Base-by-base conservation (phyloP, 495 filamentous ascomycete genomes). In the Penicillium desertorum region DNA sequence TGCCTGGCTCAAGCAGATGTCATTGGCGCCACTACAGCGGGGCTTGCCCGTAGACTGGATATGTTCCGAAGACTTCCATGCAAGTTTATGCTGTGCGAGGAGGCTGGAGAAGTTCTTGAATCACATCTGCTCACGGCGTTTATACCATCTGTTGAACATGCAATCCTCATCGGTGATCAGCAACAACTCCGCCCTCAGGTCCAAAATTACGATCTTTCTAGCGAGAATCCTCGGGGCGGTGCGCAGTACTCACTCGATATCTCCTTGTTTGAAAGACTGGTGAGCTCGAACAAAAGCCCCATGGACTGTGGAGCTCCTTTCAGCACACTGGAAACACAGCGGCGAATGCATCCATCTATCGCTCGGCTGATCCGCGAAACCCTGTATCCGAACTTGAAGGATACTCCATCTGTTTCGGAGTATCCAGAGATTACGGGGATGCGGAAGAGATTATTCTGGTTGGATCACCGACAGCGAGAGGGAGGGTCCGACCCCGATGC, bases 121-220 rank as follows among this genome's bases (percentile, higher is more conserved):
- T 77, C 85, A 0, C 88, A 92, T 65, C 70, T 85, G 0, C 71
- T 93, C 8, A 83, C 86, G 0, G 82, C 88, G 1, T 63, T 95
- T 0, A 64, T 92, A 27, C 89, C 88, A 2, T 82, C 80, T 0
- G 68, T 91, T 5, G 83, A 93, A 62, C 90, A 93, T 59, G 71
- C 76, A 29, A 90, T 92, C 56, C 77, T 86, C 16, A 92, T 94
- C 56, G 89, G 90, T 0, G 90, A 94, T 63, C 89, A 92, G 61
- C 72, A 76, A 6, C 88, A 94, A 58, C 77, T 93, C 8, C 79
- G 86, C 5, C 89, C 90, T 4, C 81, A 85, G 53, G 81, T 90
- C 36, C 74, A 84, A 14, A 88, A 86, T 56, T 87, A 86, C 59
- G 76, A 83, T 0, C 71, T 91, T 4, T 80, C 79, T 14, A 71